Evolutionary conservation across 1,139 yeast genomes (phyloP), one percentile per base, ranked within the genome.

Genomic region (Scheffersomyces insectosa): DNA sequence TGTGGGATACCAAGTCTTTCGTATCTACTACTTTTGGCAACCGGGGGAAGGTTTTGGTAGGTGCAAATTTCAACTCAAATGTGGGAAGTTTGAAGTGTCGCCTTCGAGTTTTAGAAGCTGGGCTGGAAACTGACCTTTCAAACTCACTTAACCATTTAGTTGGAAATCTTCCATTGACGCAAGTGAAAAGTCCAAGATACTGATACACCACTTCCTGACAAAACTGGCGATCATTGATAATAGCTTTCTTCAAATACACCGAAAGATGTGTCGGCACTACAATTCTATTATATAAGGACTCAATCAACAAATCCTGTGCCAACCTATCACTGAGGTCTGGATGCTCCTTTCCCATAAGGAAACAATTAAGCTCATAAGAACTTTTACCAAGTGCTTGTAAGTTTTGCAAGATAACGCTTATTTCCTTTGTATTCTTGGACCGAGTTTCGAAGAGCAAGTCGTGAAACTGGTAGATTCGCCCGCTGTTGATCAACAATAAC

Each of bases 171-270:
- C 42, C 41, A 5, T 42, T 38, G n/a, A 44, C 28, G 2, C 42
- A n/a, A 5, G 38, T 42, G 3, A 49, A 28, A 28, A 40, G 43
- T 1, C 54, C 54, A 28, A 47, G 29, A 28, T 43, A 48, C 20
- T 46, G 47, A 32, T 42, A 42, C 11, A 50, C 40, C 6, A 49
- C 31, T n/a, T 41, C 40, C 11, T 39, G 43, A 29, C 33, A 36
- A 25, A 38, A 37, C 16, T 37, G 33, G 11, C 20, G 15, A 31
- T 31, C 34, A n/a, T 8, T 31, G 23, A 31, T 31, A 20, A 31
- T 31, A 10, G 34, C 34, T 15, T 31, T 31, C 34, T 31, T 31
- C 23, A 31, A 31, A 10, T 13, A 31, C 3, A 31, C 34, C 11
- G 34, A 31, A 8, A 36, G 31, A 23, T 15, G 41, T 5, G 28